These are phyloP conservation scores for Hydnum rufescens DNA, from an alignment of 768 basidiomycete species.

Conservation along the genomic window DNA sequence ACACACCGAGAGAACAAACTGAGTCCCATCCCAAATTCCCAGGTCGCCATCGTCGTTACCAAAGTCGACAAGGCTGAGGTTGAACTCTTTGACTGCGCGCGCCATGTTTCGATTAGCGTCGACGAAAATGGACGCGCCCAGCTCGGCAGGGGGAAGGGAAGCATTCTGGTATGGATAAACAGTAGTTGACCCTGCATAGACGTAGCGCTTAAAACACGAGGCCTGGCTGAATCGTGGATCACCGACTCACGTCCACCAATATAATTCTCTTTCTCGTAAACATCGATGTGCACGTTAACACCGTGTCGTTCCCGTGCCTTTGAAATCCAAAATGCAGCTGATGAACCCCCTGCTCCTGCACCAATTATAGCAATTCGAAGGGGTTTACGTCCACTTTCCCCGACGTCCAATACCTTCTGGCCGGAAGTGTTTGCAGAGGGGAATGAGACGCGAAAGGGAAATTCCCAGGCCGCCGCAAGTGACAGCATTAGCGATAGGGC, in stretches of 20 bases:
- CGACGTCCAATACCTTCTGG: not conserved
- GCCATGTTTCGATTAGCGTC: constrained; percentile 45
- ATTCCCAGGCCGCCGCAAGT: too few species aligned
- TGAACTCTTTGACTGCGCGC: constrained; percentile 67
- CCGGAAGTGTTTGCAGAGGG: too few species aligned
- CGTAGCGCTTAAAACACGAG: not conserved
- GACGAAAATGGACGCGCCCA: constrained; percentile 82
- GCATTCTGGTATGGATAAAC: constrained; percentile 53
- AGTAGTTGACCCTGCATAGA: constrained; percentile 44
- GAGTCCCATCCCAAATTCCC: constrained; percentile 70
- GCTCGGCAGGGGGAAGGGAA: constrained; percentile 44
- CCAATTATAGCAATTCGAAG: constrained; percentile 65
- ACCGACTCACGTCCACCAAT: constrained; percentile 64
- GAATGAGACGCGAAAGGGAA: too few species aligned
- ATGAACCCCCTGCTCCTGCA: constrained; percentile 72
- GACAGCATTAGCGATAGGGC: too few species aligned
- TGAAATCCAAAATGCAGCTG: constrained; percentile 68
- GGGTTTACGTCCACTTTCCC: not conserved
- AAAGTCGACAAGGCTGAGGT: constrained; percentile 35
- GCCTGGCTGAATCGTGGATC: not conserved
- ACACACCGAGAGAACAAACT: constrained; percentile 45
- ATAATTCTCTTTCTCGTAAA: constrained; percentile 59
- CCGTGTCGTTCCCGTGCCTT: constrained; percentile 49
- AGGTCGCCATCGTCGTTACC: constrained; percentile 27
- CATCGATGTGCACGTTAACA: constrained; percentile 55